Evolutionary conservation across 129 eudicot genomes (phyloP), one percentile per base, ranked within the genome.

Genomic region (Lonicera japonica): DNA sequence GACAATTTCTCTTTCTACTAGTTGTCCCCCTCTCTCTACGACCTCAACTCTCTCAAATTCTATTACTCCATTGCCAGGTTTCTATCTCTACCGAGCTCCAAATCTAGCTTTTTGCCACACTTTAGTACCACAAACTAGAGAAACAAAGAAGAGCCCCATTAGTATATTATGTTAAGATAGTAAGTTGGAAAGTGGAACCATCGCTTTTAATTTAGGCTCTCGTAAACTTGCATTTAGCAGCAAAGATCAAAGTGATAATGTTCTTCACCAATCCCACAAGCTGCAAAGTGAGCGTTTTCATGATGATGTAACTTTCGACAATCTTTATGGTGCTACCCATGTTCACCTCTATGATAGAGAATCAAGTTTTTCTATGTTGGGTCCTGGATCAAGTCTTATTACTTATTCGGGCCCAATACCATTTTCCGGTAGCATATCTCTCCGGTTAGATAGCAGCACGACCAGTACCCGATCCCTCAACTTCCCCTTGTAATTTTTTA

Each of bases 401-500:
- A 74, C 80, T 9, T 73, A n/a, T n/a, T n/a, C n/a, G n/a, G n/a
- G n/a, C n/a, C n/a, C n/a, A n/a, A n/a, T n/a, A n/a, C n/a, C n/a
- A 46, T 66, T 38, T 74, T 79, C 90, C 6, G 98, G 98, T 11
- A 91, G 79, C 79, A 55, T 80, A 19, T 91, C 97, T 52, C 83
- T 70, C 51, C 90, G 95, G 29, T 91, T 96, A 4, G 98, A 91
- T 54, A 86, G 96, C 81, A 91, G 98, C 76, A 70, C 96, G 53
- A 81, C 96, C 63, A 91, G 97, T 77, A 81, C 88, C 25, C 66
- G 95, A 66, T 91, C 98, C 69, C 87, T 91, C 63, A 96, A 96
- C 47, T 91, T 91, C 79, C 98, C 98, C 5, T 69, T 91, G 98
- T 91, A 84, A 77, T 6, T 15, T 51, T 21, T 19, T 69, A 36